A percentile compares a stretch with the other conserved stretches of the same genome.
Evolutionary conservation across 768 basidiomycete species (phyloP).

Genomic region (Holtermannia corniformis): DNA sequence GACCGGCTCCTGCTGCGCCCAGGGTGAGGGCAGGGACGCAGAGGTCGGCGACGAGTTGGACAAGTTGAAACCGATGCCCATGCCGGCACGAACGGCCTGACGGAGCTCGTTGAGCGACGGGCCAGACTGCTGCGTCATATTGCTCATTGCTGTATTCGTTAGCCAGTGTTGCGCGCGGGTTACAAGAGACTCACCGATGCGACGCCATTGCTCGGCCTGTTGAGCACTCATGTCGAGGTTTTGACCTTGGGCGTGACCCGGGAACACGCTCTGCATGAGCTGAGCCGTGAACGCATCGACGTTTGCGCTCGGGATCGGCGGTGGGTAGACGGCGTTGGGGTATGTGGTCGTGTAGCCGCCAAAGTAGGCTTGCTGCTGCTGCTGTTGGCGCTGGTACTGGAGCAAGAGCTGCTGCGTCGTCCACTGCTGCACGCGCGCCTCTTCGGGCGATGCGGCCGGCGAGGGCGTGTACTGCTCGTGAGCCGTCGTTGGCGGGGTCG

Average conservation of each 20-base stretch:
- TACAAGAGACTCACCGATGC: neutral
- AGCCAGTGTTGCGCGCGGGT: neutral
- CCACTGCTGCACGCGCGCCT: neutral
- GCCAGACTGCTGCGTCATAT: slow-evolving; percentile 1
- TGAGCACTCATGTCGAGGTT: slow-evolving; percentile 1
- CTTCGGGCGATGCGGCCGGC: slow-evolving; percentile 13
- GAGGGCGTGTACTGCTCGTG: slow-evolving; percentile 20
- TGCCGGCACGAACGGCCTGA: slow-evolving; percentile 22
- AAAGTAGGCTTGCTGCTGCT: slow-evolving; percentile 5
- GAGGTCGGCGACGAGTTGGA: neutral
- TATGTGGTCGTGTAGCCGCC: slow-evolving; percentile 5
- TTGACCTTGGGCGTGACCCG: neutral
- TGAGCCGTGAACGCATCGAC: slow-evolving; percentile 17
- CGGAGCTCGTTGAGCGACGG: slow-evolving; percentile 17
- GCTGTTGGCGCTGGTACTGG: slow-evolving; percentile 22
- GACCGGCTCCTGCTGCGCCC: neutral
- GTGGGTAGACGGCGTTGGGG: neutral
- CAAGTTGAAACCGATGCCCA: slow-evolving; percentile 20
- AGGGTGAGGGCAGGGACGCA: neutral
- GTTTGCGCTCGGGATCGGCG: neutral
- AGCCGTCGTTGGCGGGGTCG: slow-evolving; percentile 17
- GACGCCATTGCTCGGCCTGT: slow-evolving; percentile 12
- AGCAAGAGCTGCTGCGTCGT: slow-evolving; percentile 12
- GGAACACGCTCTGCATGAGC: slow-evolving; percentile 20
- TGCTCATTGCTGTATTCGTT: neutral